Evolutionary conservation across 2,329 filamentous ascomycete genomes (phyloP), one percentile per base, ranked within the genome.

Genomic region (Cytospora paraplurivora): DNA sequence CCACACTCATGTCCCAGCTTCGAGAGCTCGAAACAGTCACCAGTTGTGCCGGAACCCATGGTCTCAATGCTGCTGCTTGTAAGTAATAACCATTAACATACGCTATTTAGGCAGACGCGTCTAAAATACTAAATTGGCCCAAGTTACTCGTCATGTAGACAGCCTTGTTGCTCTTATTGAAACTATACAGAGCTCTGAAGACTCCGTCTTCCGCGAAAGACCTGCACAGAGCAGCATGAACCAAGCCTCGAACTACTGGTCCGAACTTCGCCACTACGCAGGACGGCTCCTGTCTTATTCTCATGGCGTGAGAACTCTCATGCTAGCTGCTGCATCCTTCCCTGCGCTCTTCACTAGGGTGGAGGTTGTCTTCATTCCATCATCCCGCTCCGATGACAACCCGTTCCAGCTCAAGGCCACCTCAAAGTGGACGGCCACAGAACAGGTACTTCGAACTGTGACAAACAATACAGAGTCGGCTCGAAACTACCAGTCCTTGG

Each of bases 401-500:
- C 63, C 62, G 1, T 6, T 56, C 15, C 53, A 62, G 12, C 44
- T 51, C 1, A 68, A 58, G 33, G 62, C 37, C n/a, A 27, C 49
- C 1, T 58, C 34, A 19, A n/a, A 11, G 4, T 12, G 21, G 1
- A n/a, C 6, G 4, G 17, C n/a, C 0, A 69, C 70, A 11, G 50
- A 64, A 4, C 50, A 6, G 1, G 70, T 71, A n/a, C 34, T 71
- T 5, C 55, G 63, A 1, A 56, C 66, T 0, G 68, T 71, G 66
- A 66, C 65, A 0, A 54, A 50, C 0, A 53, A 62, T 1, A 6
- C 47, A 6, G 51, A 49, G 5, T 34, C 52, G 2, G 62, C 64
- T 3, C 17, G 17, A 7, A 19, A 13, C 1, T 67, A 63, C 52
- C 56, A 56, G 10, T 15, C 38, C 1, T 66, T 59, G 4, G 63